phyloP scores from a whole-genome alignment of 2,329 filamentous ascomycete species.

The Epichloe festucae region DNA sequence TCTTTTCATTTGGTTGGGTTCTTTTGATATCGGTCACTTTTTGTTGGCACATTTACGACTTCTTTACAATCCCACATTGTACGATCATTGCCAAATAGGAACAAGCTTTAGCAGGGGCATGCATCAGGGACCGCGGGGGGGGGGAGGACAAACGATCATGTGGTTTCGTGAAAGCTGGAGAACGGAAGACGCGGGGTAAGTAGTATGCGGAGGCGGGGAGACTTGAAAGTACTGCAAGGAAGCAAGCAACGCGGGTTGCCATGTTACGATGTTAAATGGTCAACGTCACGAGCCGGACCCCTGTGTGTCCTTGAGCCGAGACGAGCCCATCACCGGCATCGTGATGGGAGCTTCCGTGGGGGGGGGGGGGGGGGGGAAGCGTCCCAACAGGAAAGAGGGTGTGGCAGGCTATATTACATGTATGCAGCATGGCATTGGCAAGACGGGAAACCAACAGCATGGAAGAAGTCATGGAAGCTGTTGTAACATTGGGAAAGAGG shows the following conservation, averaged over 20 bases:
- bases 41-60: neutral
- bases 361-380: too few relatives aligned
- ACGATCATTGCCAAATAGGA: neutral
- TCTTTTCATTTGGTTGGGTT: neutral
- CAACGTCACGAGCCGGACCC: neutral
- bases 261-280: too few relatives aligned
- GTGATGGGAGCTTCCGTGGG: too few relatives aligned
- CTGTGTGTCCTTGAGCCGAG: neutral
- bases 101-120: neutral
- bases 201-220: neutral
- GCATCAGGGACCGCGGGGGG: too few relatives aligned
- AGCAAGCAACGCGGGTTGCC: too few relatives aligned
- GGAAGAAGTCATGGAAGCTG: neutral
- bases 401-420: neutral
- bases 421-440: neutral
- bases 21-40: neutral
- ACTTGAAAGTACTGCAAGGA: too few relatives aligned
- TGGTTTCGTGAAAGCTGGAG: neutral
- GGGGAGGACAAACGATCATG: too few relatives aligned
- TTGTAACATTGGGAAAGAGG: neutral
- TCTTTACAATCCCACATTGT: neutral
- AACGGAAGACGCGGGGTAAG: neutral
- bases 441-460: neutral
- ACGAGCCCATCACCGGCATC: neutral
- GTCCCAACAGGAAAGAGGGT: neutral